Evolutionary conservation across 2,329 filamentous ascomycete species (phyloP).

Genomic region (Hypoxylon sp.): DNA sequence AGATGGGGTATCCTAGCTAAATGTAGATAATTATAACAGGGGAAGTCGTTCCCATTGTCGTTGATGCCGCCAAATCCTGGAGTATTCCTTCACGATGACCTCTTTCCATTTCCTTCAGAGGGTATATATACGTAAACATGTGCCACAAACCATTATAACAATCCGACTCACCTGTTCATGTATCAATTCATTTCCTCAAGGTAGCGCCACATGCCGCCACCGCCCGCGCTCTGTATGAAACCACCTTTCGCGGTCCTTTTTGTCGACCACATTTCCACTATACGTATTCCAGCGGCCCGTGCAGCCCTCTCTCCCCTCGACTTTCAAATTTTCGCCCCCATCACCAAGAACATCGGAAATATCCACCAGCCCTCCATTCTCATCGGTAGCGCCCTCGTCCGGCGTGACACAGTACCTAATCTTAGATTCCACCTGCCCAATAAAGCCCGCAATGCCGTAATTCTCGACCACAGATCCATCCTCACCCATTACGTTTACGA

Average conservation of each 20-base stretch:
- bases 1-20: slow-evolving; percentile 37
- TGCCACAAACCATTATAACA: background rate
- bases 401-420: slow-evolving; percentile 74
- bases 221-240: slow-evolving; percentile 66
- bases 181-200: slow-evolving; percentile 14
- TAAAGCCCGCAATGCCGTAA: slow-evolving; percentile 71
- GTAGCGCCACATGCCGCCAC: slow-evolving; percentile 55
- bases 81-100: slow-evolving; percentile 5
- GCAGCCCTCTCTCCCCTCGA: slow-evolving; percentile 58
- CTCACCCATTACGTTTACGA: slow-evolving; percentile 70
- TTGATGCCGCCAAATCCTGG: slow-evolving; percentile 3
- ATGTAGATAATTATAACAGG: slow-evolving; percentile 31
- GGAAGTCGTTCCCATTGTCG: slow-evolving; percentile 8
- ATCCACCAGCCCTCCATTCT: slow-evolving; percentile 69
- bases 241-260: slow-evolving; percentile 65
- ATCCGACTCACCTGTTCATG: background rate
- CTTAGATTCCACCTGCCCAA: slow-evolving; percentile 71
- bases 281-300: slow-evolving; percentile 63
- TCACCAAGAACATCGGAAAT: slow-evolving; percentile 66
- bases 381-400: slow-evolving; percentile 69
- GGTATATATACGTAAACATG: slow-evolving; percentile 25
- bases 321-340: slow-evolving; percentile 61
- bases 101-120: slow-evolving; percentile 19
- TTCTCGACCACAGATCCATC: slow-evolving; percentile 66
- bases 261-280: slow-evolving; percentile 53